Evolutionary conservation across 164 flowering plant genomes (phyloP), one percentile per base, ranked within the genome.

Genomic region (Saururus chinensis): DNA sequence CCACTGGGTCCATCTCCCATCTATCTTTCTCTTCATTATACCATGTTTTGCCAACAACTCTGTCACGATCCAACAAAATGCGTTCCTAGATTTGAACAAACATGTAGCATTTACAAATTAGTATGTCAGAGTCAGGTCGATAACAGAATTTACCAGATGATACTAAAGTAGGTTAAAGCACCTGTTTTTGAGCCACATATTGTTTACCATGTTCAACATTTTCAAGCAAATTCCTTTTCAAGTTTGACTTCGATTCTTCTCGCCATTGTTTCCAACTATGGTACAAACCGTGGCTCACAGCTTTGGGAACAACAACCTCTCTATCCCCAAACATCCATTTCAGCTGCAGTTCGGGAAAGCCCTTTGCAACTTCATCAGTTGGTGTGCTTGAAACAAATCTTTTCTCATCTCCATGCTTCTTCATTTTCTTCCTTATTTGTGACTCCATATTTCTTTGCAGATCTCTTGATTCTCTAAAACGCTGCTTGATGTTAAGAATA

Each of bases 191-290:
- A 55, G 86, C 75, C 59, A 87, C 77, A 72, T 87, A 87, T 56
- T 82, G 74, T 78, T 82, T 84, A 37, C 89, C 92, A 59, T 77
- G 75, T 56, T 87, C 92, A 66, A 68, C 79, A 78, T 89, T 77
- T 74, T 83, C 87, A 61, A 89, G 54, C 71, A 87, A 72, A 19
- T 74, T 76, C 64, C 67, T 75, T 73, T 92, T 89, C 40, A 89
- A 71, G 40, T 83, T 83, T 56, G 84, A 80, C 72, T 87, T 89
- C 59, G 80, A 81, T 69, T 84, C 98, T 76, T 87, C 95, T 9
- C 93, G 88, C 96, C 96, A 87, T 68, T 80, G 84, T 73, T 84
- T 87, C 98, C 96, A 92, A 30, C 96, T 89, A 82, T 87, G 89
- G 68, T 71, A 76, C 76, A 92, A 74, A 60, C 81, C 85, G 54